These are phyloP conservation scores for Neoboletus subvelutipes DNA, from an alignment of 768 basidiomycete genomes.

Conservation along the genomic window DNA sequence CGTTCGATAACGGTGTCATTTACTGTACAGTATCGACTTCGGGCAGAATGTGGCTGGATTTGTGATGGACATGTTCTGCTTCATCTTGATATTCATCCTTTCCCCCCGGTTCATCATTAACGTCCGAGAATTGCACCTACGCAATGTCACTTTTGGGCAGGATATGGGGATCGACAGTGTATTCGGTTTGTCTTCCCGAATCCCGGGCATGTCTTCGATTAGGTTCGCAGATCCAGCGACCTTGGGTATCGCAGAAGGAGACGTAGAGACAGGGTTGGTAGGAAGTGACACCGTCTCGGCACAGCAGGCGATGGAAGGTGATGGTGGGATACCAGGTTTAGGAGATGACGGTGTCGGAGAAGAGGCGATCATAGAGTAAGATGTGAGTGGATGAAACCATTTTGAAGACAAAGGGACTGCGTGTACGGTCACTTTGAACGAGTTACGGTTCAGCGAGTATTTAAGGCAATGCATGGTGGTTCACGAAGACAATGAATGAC, in stretches of 20 bases:
- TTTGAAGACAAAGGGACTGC: background rate
- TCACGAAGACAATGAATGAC: too few relatives aligned
- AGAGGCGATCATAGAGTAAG: background rate
- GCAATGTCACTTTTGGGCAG: background rate
- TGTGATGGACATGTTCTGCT: background rate
- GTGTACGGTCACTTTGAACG: background rate
- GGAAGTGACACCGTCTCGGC: background rate
- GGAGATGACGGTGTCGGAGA: background rate
- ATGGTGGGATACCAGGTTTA: background rate
- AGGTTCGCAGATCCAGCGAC: background rate
- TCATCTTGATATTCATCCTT: conserved; percentile 6
- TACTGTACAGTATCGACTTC: conserved; percentile 15
- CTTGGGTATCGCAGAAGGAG: background rate
- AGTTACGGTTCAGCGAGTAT: too few relatives aligned
- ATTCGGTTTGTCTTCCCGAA: conserved; percentile 10
- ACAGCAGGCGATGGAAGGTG: background rate
- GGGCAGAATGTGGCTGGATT: background rate
- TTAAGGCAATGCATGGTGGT: too few relatives aligned
- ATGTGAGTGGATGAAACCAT: background rate
- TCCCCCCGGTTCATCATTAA: conserved; percentile 23
- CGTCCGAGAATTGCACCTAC: conserved; percentile 11
- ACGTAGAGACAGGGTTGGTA: background rate
- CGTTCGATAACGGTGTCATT: conserved; percentile 3
- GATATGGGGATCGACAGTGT: conserved; percentile 9
- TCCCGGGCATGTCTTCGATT: background rate